phyloP scores from a whole-genome alignment of 2,329 filamentous ascomycete genomes.

The Colletotrichum phormii region DNA sequence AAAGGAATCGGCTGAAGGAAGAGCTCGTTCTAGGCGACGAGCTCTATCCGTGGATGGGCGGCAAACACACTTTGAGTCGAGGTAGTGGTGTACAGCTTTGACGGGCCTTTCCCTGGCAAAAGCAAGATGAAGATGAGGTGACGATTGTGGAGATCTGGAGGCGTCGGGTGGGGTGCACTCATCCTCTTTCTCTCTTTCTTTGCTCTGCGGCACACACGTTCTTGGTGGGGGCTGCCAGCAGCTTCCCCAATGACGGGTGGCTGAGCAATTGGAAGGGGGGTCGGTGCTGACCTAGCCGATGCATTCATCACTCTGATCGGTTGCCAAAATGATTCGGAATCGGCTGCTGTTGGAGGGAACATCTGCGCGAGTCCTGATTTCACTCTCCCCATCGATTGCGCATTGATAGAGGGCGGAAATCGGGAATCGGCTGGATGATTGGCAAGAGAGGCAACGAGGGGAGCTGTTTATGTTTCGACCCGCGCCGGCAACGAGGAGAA shows the following conservation, averaged over 20 bases:
- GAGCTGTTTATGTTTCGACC: not conserved
- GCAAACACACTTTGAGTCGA: constrained; percentile 9
- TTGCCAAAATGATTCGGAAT: constrained; percentile 29
- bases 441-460: not conserved
- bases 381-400: not conserved
- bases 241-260: constrained; percentile 28
- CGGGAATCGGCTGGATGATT: not conserved
- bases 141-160: constrained; percentile 35
- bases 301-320: constrained; percentile 19
- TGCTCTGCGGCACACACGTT: constrained; percentile 10
- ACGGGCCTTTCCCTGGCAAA: constrained; percentile 27
- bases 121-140: constrained; percentile 36
- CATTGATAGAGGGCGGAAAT: not conserved
- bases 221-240: constrained; percentile 17
- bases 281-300: constrained; percentile 3
- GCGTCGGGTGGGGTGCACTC: constrained; percentile 27
- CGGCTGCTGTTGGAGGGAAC: constrained; percentile 15
- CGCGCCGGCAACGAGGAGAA: not conserved
- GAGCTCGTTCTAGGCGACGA: constrained; percentile 17
- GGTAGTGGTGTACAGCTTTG: constrained; percentile 1
- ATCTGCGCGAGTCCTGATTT: not conserved
- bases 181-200: not conserved
- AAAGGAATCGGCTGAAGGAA: not conserved
- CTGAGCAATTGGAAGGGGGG: constrained; percentile 7
- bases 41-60: not conserved